Base-by-base conservation (phyloP, 2,329 filamentous ascomycete species). In the Knoxdaviesia proteae region DNA sequence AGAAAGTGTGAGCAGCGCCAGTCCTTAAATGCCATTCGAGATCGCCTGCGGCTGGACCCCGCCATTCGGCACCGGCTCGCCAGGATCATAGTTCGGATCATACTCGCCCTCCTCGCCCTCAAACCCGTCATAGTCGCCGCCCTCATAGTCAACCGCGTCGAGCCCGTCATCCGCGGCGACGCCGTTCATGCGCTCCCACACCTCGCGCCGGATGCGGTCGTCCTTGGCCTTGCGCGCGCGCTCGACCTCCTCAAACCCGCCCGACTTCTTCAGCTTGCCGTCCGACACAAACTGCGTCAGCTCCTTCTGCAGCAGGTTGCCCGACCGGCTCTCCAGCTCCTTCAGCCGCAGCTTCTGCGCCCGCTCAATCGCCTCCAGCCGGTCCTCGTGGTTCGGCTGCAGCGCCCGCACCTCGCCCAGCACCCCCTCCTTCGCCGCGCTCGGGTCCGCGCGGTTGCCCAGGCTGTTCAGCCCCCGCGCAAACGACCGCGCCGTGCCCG, bases 281-380 rank as follows among this genome's bases (percentile, higher is more conserved):
- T 94, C 84, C 49, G 82, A 72, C 1, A 96, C 88, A 55, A 96
- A 98, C 33, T 62, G 70, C 10, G 75, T 73, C 6, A 98, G 71
- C 58, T 98, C 90, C 51, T 82, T 82, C 57, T 82, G 84, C 54
- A 98, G 79, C 32, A 70, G 67, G 51, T 84, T 82, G 34, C 79
- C 82, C 31, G 67, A 68, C 3, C 90, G 73, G 47, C 66, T 78
- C 56, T 84, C 81, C 1, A 98, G 69, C 56, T 98, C 90, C 55
- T 84, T 86, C 58, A 90, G 82, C 29, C 90, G 71, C 6, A 86
- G 69, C 62, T 87, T 90, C 61, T 96, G 90, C 0, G 90, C 90
- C n/a, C 90, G 77, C 58, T 96, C 87, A 50, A 98, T 98, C 34
- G 90, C 90, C 60, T 96, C 90, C 0, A 98, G 67, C 34, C 90